Base-by-base conservation (phyloP, 352 stramenopile genomes). In the Halophytophthora batemanensis region DNA sequence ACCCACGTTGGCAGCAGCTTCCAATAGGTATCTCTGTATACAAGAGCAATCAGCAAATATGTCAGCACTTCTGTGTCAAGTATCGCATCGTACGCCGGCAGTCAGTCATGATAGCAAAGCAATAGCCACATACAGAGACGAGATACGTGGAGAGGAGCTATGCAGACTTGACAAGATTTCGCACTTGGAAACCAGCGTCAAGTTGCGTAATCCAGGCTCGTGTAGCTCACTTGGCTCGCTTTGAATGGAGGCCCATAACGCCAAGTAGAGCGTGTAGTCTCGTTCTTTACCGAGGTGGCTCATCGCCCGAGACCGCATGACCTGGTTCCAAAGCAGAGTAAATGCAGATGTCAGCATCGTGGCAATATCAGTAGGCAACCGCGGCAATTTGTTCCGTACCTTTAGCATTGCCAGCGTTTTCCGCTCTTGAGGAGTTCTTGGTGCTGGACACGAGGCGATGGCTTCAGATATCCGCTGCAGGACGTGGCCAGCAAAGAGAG, bases 331-430 rank as follows among this genome's bases (percentile, higher is more conserved):
- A 31, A 10, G 25, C 25, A 35, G 6, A 4, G 12, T 17, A 31
- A 29, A 49, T 31, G 28, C 18, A n/a, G 47, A 12, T 19, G 28
- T 43, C 15, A 38, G 55, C 42, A 33, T 33, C 12, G 36, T 25
- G 2, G 23, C 12, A 48, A 2, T 5, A 46, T 10, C 6, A 17
- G 43, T n/a, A 21, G 18, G 46, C 22, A 39, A 18, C 5, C 18
- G 31, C 7, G 13, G 49, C 23, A 18, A 31, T 7, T 23, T 17
- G 11, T 11, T 18, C 42, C 19, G 22, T 49, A 87, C 78, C 65
- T 89, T 89, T 25, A 76, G 50, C 58, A 70, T 82, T 2, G 79
- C 79, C 6, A 87, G 61, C 14, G 67, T 63, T 59, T 86, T 90
- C 25, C 79, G 57, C 11, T 80, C 69, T 45, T 71, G 59, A 15